phyloP scores from a whole-genome alignment of 306 rosid genomes.

The Vigna hirtella region DNA sequence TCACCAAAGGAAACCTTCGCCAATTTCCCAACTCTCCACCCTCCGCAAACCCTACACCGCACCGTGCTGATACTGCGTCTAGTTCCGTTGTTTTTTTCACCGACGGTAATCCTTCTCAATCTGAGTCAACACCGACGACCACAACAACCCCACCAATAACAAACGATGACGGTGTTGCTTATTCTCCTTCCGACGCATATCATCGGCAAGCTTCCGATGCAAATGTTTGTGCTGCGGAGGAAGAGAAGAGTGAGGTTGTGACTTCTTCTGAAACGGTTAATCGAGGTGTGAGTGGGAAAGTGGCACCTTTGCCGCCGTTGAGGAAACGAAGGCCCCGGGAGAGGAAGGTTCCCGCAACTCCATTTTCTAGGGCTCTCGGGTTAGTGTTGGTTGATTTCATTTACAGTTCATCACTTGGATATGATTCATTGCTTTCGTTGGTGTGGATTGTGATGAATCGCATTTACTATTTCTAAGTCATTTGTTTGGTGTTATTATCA shows the following conservation, averaged over 20 bases:
- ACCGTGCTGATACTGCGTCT: conserved; percentile 9
- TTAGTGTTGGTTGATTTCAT: conserved; percentile 34
- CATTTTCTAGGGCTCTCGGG: conserved; percentile 58
- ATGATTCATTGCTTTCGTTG: conserved; percentile 6
- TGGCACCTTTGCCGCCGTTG: conserved; percentile 28
- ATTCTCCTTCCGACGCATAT: conserved; percentile 35
- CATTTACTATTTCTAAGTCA: neutral
- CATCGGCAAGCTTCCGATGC: conserved; percentile 34
- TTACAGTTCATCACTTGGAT: neutral
- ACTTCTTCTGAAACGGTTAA: conserved; percentile 30
- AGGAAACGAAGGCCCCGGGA: conserved; percentile 56
- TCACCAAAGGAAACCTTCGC: conserved; percentile 73
- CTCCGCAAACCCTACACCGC: neutral
- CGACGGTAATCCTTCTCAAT: conserved; percentile 29
- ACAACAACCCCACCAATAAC: neutral
- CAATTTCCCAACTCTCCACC: conserved; percentile 38
- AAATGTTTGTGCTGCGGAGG: neutral
- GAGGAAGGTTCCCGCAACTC: conserved; percentile 60
- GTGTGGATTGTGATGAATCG: conserved; percentile 12
- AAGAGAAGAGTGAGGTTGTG: conserved; percentile 24
- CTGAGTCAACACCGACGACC: neutral
- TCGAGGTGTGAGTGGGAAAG: conserved; percentile 35
- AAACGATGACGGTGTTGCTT: conserved; percentile 24
- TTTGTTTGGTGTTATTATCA: neutral
- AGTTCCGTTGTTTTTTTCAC: conserved; percentile 66